Conservation (phyloP, 768 basidiomycete species). For the Boletus rex-veris region DNA sequence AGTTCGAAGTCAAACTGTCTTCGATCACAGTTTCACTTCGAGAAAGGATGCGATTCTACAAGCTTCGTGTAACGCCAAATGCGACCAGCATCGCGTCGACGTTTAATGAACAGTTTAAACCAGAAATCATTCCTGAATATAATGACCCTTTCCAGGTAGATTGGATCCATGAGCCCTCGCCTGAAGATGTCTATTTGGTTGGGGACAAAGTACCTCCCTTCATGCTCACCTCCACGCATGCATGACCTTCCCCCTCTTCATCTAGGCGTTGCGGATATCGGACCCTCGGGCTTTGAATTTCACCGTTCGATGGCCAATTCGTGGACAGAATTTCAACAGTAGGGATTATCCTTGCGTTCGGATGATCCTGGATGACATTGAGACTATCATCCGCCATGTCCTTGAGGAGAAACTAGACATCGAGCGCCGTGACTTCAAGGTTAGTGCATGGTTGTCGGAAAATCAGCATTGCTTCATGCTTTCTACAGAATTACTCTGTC, state of each 20-base stretch:
- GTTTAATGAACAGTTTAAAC: slow-evolving; percentile 80
- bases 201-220: slow-evolving; percentile 60
- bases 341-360: slow-evolving; percentile 71
- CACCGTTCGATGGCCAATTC: slow-evolving; percentile 77
- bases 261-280: slow-evolving; percentile 65
- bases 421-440: slow-evolving; percentile 53
- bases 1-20: slow-evolving; percentile 78
- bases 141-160: slow-evolving; percentile 82
- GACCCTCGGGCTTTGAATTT: slow-evolving; percentile 69
- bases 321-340: slow-evolving; percentile 78
- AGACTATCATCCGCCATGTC: slow-evolving; percentile 58
- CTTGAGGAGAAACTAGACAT: slow-evolving; percentile 64
- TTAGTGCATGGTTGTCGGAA: slow-evolving; percentile 28
- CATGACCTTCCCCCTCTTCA: slow-evolving; percentile 8
- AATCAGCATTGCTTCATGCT: background rate
- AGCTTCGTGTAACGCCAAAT: slow-evolving; percentile 69
- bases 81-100: slow-evolving; percentile 66
- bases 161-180: slow-evolving; percentile 65
- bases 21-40: slow-evolving; percentile 69
- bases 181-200: slow-evolving; percentile 48
- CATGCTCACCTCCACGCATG: background rate
- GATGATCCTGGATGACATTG: slow-evolving; percentile 73
- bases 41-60: slow-evolving; percentile 84
- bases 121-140: slow-evolving; percentile 79
- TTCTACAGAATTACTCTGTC: slow-evolving; percentile 72